phyloP scores from a whole-genome alignment of 495 filamentous ascomycete genomes.

The Trichoderma parareesei region DNA sequence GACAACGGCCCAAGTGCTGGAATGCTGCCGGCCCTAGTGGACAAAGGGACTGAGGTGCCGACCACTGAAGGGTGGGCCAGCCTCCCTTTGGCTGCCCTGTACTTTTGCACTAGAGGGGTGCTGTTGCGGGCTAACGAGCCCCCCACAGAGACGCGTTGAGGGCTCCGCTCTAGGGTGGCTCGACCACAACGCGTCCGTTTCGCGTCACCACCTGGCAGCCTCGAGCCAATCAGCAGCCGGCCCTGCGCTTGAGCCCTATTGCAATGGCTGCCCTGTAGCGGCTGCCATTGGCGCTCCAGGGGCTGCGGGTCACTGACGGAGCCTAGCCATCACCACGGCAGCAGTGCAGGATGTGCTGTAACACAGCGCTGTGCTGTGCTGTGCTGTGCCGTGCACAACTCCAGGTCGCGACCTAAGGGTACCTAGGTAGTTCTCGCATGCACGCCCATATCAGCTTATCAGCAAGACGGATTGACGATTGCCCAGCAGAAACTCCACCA shows the following conservation, averaged over 20 bases:
- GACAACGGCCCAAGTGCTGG: not conserved
- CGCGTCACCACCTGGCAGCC: not conserved
- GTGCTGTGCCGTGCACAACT: not conserved
- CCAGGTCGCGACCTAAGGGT: not conserved
- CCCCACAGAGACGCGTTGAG: not conserved
- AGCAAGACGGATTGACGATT: not conserved
- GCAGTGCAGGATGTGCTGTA: not conserved
- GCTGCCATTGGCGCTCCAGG: not conserved
- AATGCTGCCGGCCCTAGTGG: not conserved
- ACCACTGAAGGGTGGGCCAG: not conserved
- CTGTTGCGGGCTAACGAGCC: not conserved
- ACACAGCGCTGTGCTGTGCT: not conserved
- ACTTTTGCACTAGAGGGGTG: not conserved
- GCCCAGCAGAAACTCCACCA: not conserved
- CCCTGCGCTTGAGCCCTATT: not conserved
- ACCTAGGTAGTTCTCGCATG: not conserved
- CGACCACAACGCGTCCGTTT: not conserved
- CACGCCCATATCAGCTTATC: not conserved
- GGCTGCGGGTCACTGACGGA: not conserved
- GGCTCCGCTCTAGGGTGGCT: not conserved
- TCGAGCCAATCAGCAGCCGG: not conserved
- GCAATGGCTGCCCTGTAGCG: not conserved
- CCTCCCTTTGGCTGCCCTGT: not conserved
- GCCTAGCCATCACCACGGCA: not conserved
- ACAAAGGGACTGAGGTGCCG: no score